Evolutionary conservation across 2,329 filamentous ascomycete genomes (phyloP), one percentile per base, ranked within the genome.

Genomic region (Leptographium procerum): DNA sequence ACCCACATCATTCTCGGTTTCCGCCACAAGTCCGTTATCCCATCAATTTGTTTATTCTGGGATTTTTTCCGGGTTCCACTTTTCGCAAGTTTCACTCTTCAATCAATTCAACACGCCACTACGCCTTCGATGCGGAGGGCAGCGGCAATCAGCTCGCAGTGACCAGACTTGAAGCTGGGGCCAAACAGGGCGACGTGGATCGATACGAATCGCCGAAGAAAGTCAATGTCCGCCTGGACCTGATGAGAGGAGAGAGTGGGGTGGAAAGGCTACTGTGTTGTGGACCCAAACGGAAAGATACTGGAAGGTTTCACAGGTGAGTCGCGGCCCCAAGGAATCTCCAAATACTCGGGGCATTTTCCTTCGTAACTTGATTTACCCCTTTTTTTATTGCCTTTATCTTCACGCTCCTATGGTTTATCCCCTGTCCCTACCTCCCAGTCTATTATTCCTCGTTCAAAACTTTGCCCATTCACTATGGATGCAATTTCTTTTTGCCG

Each of bases 161-260:
- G 24, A 48, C 28, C 43, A 24, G 47, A 40, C 13, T n/a, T 7
- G 11, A 52, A n/a, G 63, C 62, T 61, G 53, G 24, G 24, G 22
- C 52, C 52, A 43, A 34, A 43, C 34, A 45, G 16, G 22, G 11
- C 34, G n/a, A 16, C 22, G 13, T 34, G 10, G 9, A 40, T 28
- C 16, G 14, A 10, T 19, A 1, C 22, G 57, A 64, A 61, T 48
- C 59, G 52, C 33, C 34, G 19, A 54, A 34, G 24, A 33, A 52
- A 34, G 19, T 11, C 24, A 61, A 62, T 62, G 60, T 58, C 36
- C 40, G 33, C 52, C 51, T n/a, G 54, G 57, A 50, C 53, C 55
- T 57, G 33, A 52, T 57, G 52, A 62, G 58, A 58, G 50, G 56
- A 40, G 57, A 51, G 56, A 52, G 56, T 55, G 29, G 48, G 55